Conservation (phyloP, 208 protist genomes). For the Acanthamoeba lenticulata region DNA sequence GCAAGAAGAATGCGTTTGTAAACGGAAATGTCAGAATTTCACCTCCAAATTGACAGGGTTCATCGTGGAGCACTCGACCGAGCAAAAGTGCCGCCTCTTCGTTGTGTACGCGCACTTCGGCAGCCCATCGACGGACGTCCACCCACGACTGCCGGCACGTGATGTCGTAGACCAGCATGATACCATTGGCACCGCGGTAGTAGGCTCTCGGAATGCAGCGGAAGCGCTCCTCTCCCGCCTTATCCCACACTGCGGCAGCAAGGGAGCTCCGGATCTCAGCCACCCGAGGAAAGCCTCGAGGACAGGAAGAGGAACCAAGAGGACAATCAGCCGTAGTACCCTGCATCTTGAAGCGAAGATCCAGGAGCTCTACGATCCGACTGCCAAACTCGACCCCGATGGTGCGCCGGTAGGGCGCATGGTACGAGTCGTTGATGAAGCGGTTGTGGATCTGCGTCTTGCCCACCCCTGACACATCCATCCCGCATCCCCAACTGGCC, state of each 20-base stretch:
- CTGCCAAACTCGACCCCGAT: constrained; percentile 97
- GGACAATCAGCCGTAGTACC: too few species aligned
- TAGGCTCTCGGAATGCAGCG: not conserved
- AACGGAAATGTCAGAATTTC: too few species aligned
- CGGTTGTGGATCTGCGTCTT: not conserved
- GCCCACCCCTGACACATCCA: not conserved
- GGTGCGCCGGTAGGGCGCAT: constrained; percentile 91
- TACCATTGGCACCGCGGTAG: not conserved
- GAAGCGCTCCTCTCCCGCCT: constrained; percentile 87
- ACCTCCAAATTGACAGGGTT: too few species aligned
- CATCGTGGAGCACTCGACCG: too few species aligned
- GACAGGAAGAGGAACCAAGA: not conserved
- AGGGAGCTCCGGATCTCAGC: not conserved
- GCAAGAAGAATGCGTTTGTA: too few species aligned
- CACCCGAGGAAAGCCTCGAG: not conserved
- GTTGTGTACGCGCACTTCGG: not conserved
- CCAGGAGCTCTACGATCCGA: constrained; percentile 80
- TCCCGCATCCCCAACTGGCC: too few species aligned
- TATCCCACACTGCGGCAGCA: constrained; percentile 92
- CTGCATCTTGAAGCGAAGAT: constrained; percentile 94
- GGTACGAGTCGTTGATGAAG: not conserved
- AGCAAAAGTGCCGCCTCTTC: not conserved
- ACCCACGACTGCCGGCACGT: not conserved
- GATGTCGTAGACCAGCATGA: not conserved
- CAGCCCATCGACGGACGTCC: not conserved